These are phyloP conservation scores for Yamadazyma takamatsuzukensis DNA, from an alignment of 805 yeast genomes.

Conservation along the genomic window DNA sequence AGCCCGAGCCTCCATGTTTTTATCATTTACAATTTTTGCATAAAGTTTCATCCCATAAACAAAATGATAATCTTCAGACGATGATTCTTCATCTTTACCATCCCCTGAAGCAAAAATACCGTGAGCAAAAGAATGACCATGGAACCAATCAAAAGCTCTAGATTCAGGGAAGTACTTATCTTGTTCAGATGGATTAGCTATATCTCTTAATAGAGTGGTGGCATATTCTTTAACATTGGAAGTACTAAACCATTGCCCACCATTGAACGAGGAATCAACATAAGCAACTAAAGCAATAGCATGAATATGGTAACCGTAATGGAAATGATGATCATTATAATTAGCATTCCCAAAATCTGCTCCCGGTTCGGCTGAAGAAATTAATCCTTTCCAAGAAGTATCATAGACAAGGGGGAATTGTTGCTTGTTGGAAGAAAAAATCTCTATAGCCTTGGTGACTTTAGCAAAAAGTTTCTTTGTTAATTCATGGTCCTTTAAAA, in stretches of 20 bases:
- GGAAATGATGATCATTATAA: conserved; percentile 34
- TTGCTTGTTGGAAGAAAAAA: conserved; percentile 59
- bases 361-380: conserved; percentile 19
- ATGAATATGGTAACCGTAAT: conserved; percentile 55
- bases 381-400: conserved; percentile 25
- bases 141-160: conserved; percentile 70
- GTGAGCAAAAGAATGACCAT: conserved; percentile 78
- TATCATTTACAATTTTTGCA: conserved; percentile 55
- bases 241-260: conserved; percentile 26
- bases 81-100: conserved; percentile 74
- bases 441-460: conserved; percentile 63
- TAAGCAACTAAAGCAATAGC: conserved; percentile 63
- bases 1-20: conserved; percentile 50
- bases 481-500: conserved; percentile 53
- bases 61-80: conserved; percentile 72
- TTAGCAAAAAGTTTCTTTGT: conserved; percentile 51
- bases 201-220: conserved; percentile 59
- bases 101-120: conserved; percentile 69
- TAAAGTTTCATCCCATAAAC: conserved; percentile 65
- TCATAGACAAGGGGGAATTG: conserved; percentile 25
- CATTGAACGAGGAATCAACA: conserved; percentile 39
- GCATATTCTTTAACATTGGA: conserved; percentile 47
- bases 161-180: conserved; percentile 63
- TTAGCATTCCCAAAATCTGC: conserved; percentile 27
- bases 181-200: conserved; percentile 52